Conservation (phyloP, 371 early-diverging fungal species). For the Mucor irregularis region DNA sequence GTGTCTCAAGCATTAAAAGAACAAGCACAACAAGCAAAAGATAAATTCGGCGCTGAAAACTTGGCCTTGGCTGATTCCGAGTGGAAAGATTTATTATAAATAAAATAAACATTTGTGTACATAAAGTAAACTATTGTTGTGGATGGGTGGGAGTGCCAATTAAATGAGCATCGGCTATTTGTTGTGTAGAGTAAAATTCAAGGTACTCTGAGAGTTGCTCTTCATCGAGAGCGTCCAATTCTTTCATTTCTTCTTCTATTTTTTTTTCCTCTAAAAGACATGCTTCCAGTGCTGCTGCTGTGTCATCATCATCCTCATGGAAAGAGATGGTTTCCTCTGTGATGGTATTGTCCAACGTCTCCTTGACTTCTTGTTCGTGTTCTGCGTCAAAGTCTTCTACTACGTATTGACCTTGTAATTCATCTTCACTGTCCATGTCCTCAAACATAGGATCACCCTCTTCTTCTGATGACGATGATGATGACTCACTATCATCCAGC, state of each 20-base stretch:
- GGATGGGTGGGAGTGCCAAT: too few relatives aligned
- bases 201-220: too few relatives aligned
- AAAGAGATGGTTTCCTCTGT: neutral
- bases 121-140: neutral
- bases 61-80: conserved; percentile 42
- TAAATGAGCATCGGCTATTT: too few relatives aligned
- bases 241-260: too few relatives aligned
- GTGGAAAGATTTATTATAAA: conserved; percentile 44
- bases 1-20: conserved; percentile 31
- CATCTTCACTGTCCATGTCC: conserved; percentile 2
- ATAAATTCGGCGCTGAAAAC: conserved; percentile 42
- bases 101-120: neutral
- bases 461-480: neutral
- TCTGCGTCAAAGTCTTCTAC: neutral
- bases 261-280: too few relatives aligned
- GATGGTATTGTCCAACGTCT: neutral
- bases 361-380: neutral
- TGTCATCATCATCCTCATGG: neutral
- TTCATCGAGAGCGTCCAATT: too few relatives aligned
- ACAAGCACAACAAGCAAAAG: conserved; percentile 34
- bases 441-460: conserved; percentile 4
- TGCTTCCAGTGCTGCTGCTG: neutral
- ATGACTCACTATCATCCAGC: neutral
- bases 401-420: neutral
- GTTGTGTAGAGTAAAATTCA: too few relatives aligned